phyloP scores from a whole-genome alignment of 2,329 filamentous ascomycete species.

The Penicillium brasilianum region DNA sequence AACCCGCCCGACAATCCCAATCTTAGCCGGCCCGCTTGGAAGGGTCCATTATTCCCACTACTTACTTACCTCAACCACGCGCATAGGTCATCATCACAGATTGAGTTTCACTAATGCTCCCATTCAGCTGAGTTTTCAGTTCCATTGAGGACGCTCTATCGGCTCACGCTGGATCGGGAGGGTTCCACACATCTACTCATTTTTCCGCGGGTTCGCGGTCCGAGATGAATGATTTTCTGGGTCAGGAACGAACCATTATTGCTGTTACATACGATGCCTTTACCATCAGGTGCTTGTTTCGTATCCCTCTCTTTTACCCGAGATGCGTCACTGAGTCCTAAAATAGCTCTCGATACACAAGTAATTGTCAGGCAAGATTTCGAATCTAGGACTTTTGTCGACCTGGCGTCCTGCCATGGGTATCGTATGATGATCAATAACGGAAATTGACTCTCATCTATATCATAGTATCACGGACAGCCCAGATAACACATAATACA shows the following conservation, averaged over 20 bases:
- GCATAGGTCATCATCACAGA: background rate
- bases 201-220: constrained; percentile 5
- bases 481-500: background rate
- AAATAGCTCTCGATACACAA: too few relatives aligned
- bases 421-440: too few relatives aligned
- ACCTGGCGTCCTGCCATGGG: too few relatives aligned
- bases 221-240: constrained; percentile 4
- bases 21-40: constrained; percentile 7
- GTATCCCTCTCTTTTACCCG: background rate
- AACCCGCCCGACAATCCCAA: constrained; percentile 18
- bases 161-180: constrained; percentile 7
- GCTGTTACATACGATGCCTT: background rate
- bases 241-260: constrained; percentile 13
- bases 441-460: too few relatives aligned
- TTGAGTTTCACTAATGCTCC: background rate
- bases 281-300: background rate
- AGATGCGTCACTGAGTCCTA: too few relatives aligned
- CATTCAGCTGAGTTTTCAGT: background rate
- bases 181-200: constrained; percentile 3
- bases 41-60: constrained; percentile 3
- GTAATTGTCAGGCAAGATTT: too few relatives aligned
- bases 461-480: background rate
- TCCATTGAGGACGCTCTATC: background rate
- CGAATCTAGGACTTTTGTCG: too few relatives aligned
- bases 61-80: background rate